Evolutionary conservation across 192 early-diverging fungal species (phyloP).

Genomic region (Umbelopsis sp.): DNA sequence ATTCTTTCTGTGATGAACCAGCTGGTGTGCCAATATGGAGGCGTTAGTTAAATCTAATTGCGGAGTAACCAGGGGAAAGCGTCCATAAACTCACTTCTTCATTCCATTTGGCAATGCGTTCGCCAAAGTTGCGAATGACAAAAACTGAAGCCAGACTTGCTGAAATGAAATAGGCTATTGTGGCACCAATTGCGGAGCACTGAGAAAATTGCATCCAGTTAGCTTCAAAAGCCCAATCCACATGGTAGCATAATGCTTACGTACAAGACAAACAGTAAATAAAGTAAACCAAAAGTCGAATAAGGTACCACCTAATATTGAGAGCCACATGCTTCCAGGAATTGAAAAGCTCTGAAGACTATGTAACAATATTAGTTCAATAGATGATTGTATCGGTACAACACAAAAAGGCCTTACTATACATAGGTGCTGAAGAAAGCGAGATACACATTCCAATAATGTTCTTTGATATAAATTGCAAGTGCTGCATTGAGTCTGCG

Average conservation of each 20-base stretch:
- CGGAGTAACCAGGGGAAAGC: background rate
- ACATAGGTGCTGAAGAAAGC: constrained; percentile 51
- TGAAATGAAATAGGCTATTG: constrained; percentile 55
- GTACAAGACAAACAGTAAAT: constrained; percentile 50
- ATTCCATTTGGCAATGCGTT: constrained; percentile 48
- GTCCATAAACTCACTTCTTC: constrained; percentile 31
- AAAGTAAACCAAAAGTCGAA: constrained; percentile 55
- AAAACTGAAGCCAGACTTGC: constrained; percentile 48
- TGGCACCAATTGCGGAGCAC: constrained; percentile 57
- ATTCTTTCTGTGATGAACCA: constrained; percentile 51
- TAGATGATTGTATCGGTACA: background rate
- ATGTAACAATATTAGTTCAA: background rate
- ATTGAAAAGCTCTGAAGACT: constrained; percentile 64
- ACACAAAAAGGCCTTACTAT: constrained; percentile 48
- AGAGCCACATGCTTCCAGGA: constrained; percentile 66
- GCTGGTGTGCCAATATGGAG: too few relatives aligned
- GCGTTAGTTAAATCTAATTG: background rate
- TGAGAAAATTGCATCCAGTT: constrained; percentile 26
- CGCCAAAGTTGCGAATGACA: constrained; percentile 47
- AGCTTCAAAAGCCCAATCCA: background rate
- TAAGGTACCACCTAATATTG: constrained; percentile 56
- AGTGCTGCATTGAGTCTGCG: constrained; percentile 48
- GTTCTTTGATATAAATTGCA: constrained; percentile 49
- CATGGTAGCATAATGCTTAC: background rate
- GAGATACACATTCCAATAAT: constrained; percentile 50